These are phyloP conservation scores for Coemansia biformis DNA, from an alignment of 192 early-diverging fungal genomes.

Conservation along the genomic window DNA sequence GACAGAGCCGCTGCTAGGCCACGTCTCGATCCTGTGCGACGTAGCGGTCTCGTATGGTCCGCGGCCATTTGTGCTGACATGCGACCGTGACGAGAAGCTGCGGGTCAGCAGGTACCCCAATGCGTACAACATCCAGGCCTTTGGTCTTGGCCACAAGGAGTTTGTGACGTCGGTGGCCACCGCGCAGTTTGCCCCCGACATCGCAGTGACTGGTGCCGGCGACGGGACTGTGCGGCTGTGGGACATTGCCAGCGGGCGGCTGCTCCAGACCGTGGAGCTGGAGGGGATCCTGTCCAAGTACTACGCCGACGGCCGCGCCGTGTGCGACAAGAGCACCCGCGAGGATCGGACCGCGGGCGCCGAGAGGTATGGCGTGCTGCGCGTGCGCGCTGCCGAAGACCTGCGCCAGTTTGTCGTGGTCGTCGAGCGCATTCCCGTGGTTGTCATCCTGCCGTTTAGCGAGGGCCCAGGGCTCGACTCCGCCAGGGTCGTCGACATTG, in stretches of 20 bases:
- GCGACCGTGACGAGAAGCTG: conserved; percentile 97
- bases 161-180: conserved; percentile 68
- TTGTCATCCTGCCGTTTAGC: conserved; percentile 22
- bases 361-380: conserved; percentile 39
- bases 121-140: conserved; percentile 81
- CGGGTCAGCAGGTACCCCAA: conserved; percentile 89
- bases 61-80: conserved; percentile 65
- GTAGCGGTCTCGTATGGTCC: conserved; percentile 64
- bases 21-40: conserved; percentile 91
- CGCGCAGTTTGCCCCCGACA: conserved; percentile 53
- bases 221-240: conserved; percentile 76
- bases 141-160: conserved; percentile 83
- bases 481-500: conserved; percentile 22
- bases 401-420: conserved; percentile 22
- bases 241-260: conserved; percentile 59
- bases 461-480: conserved; percentile 8
- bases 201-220: conserved; percentile 76
- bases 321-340: conserved; percentile 8
- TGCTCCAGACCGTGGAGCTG: conserved; percentile 65
- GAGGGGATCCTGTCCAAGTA: conserved; percentile 28
- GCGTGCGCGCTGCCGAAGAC: conserved; percentile 21
- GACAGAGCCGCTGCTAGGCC: conserved; percentile 64
- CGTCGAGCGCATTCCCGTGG: conserved; percentile 35
- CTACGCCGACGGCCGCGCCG: conserved; percentile 26
- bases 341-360: conserved; percentile 34